Base-by-base conservation (phyloP, 148 eudicot species). In the Beta vulgaris region DNA sequence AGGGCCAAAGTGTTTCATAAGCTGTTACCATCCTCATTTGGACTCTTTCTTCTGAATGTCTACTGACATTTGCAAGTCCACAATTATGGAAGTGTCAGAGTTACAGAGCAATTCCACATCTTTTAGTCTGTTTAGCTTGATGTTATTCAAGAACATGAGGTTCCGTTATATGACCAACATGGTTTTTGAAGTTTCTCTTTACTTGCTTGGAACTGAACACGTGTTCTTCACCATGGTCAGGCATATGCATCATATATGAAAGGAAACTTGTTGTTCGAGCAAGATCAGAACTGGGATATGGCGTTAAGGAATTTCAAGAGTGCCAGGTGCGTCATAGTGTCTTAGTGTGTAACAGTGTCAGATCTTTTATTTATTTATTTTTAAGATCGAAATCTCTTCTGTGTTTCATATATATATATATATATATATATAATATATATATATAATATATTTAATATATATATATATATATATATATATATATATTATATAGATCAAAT, bases 211-310 rank as follows among this genome's bases (percentile, higher is more conserved):
- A 49, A 35, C 61, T 81, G 64, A 73, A 68, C 55, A 58, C 28
- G 62, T 49, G 43, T 73, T 54, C 44, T 42, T 23, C 68, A 36
- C 40, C 49, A 68, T 80, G 68, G 43, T 70, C 96, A 92, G 98
- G 97, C 98, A 32, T 94, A 94, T 81, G 91, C 98, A 40, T 87
- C 97, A 62, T 94, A 86, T 81, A 86, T 91, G 96, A 94, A 85
- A 76, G 97, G 98, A 68, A 88, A 61, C 80, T 80, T 91, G 82
- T 80, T 94, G 84, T 94, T 91, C 85, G 98, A 94, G 76, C 90
- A 87, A 87, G 97, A 91, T 76, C 91, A 91, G 73, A 86, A 87
- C 68, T 94, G 98, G 98, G 98, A 91, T 63, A 80, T 89, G 29
- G 93, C 97, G 1, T 76, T 94, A 19, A 87, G 92, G 88, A 85